phyloP scores from a whole-genome alignment of 1,139 yeast genomes.

The Pichia sp. region DNA sequence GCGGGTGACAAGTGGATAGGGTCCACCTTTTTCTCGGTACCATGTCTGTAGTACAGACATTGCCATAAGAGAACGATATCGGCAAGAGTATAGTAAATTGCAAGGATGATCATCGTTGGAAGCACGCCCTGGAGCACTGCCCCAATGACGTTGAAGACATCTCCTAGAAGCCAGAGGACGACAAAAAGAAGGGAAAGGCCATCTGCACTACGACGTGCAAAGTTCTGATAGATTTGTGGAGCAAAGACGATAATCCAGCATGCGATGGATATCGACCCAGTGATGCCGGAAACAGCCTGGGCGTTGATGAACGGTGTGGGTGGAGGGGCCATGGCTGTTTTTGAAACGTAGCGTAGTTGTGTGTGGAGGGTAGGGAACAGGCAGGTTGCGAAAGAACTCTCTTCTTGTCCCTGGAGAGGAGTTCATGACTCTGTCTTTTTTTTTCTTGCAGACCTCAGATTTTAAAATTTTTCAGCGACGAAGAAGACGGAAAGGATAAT shows the following conservation, averaged over 20 bases:
- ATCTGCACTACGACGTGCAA: constrained; percentile 75
- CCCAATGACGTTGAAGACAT: constrained; percentile 85
- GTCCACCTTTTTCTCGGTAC: constrained; percentile 46
- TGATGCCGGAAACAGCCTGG: constrained; percentile 79
- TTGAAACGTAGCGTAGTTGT: not conserved
- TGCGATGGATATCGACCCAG: constrained; percentile 89
- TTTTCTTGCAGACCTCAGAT: not conserved
- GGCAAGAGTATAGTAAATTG: constrained; percentile 86
- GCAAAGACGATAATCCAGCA: constrained; percentile 98
- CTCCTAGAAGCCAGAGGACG: constrained; percentile 84
- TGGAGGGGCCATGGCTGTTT: constrained; percentile 45
- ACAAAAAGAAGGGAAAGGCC: constrained; percentile 82
- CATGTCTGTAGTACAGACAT: constrained; percentile 67
- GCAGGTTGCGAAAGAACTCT: not conserved
- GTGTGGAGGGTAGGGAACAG: not conserved
- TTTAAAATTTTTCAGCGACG: not conserved
- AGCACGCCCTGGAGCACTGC: constrained; percentile 82
- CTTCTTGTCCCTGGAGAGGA: not conserved
- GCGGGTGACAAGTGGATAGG: constrained; percentile 85
- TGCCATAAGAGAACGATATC: constrained; percentile 80
- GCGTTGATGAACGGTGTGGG: constrained; percentile 62
- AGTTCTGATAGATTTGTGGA: constrained; percentile 95
- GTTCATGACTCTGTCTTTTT: not conserved
- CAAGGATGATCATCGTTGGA: constrained; percentile 88
- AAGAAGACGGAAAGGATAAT: not conserved